These are phyloP conservation scores for Monosporascus cannonballus DNA, from an alignment of 2,329 filamentous ascomycete species.

Conservation along the genomic window DNA sequence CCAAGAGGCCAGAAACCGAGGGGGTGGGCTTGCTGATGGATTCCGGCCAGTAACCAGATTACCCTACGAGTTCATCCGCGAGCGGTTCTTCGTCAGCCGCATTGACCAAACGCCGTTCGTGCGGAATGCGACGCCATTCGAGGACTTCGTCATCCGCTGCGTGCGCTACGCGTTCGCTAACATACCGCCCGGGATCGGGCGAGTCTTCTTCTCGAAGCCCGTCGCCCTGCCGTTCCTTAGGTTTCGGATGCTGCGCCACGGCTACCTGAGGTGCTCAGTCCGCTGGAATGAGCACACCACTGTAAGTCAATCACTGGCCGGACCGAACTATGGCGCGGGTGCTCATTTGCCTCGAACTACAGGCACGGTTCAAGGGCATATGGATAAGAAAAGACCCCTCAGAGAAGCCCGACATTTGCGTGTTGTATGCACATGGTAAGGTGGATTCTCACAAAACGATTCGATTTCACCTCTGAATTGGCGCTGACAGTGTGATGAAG, in stretches of 20 bases:
- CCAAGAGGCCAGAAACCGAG: neutral
- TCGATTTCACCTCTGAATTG: neutral
- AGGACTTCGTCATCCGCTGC: slow-evolving; percentile 71
- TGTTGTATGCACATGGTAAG: slow-evolving; percentile 76
- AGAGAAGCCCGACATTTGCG: slow-evolving; percentile 63
- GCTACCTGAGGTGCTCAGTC: slow-evolving; percentile 55
- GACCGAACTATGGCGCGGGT: neutral
- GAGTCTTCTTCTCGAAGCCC: slow-evolving; percentile 70
- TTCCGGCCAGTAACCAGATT: slow-evolving; percentile 45
- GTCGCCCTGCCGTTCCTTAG: slow-evolving; percentile 69
- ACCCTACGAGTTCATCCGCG: slow-evolving; percentile 51
- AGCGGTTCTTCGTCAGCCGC: slow-evolving; percentile 44
- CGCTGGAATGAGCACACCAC: slow-evolving; percentile 53
- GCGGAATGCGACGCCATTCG: slow-evolving; percentile 64
- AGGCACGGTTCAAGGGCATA: slow-evolving; percentile 53
- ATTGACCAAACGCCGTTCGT: slow-evolving; percentile 54
- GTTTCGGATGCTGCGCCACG: slow-evolving; percentile 71
- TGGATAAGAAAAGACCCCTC: slow-evolving; percentile 62
- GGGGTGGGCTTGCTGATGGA: neutral
- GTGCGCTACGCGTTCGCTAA: slow-evolving; percentile 72
- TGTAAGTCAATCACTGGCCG: slow-evolving; percentile 28
- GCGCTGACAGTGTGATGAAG: slow-evolving; percentile 36
- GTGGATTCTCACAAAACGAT: neutral
- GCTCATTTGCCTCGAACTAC: slow-evolving; percentile 15
- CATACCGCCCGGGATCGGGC: slow-evolving; percentile 61